These are phyloP conservation scores for Talaromyces marneffei DNA, from an alignment of 2,329 filamentous ascomycete genomes.

Conservation along the genomic window DNA sequence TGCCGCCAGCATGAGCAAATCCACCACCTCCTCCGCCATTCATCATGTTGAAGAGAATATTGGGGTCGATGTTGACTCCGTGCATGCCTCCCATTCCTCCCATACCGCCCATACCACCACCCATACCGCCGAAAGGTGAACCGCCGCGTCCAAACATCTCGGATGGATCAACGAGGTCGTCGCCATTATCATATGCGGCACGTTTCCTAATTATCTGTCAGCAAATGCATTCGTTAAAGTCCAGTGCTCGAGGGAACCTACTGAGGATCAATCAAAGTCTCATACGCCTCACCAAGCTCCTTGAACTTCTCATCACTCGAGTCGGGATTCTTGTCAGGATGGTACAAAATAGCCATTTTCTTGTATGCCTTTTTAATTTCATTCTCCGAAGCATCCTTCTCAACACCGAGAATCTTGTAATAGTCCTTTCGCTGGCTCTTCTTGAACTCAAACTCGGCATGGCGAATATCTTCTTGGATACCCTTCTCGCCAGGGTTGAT, in stretches of 20 bases:
- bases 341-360: conserved; percentile 86
- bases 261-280: conserved; percentile 89
- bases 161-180: conserved; percentile 79
- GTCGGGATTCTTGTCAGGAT: conserved; percentile 91
- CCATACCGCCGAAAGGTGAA: conserved; percentile 50
- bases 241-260: conserved; percentile 46
- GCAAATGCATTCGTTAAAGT: conserved; percentile 14
- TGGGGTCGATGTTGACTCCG: conserved; percentile 59
- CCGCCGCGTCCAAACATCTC: conserved; percentile 73
- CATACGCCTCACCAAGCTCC: conserved; percentile 95
- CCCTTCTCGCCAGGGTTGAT: conserved; percentile 73
- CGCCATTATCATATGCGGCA: conserved; percentile 83
- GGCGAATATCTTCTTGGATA: conserved; percentile 77
- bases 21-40: conserved; percentile 50
- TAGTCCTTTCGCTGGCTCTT: conserved; percentile 97
- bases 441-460: conserved; percentile 91
- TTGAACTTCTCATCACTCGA: conserved; percentile 92
- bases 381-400: conserved; percentile 75
- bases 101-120: conserved; percentile 43
- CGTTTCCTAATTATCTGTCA: conserved; percentile 58
- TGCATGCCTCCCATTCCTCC: conserved; percentile 31
- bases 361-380: conserved; percentile 97
- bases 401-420: conserved; percentile 90
- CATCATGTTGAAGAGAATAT: conserved; percentile 81
- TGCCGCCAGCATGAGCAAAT: conserved; percentile 48